These are phyloP conservation scores for Gentiana straminea DNA, from an alignment of 257 asterid species.

Conservation along the genomic window DNA sequence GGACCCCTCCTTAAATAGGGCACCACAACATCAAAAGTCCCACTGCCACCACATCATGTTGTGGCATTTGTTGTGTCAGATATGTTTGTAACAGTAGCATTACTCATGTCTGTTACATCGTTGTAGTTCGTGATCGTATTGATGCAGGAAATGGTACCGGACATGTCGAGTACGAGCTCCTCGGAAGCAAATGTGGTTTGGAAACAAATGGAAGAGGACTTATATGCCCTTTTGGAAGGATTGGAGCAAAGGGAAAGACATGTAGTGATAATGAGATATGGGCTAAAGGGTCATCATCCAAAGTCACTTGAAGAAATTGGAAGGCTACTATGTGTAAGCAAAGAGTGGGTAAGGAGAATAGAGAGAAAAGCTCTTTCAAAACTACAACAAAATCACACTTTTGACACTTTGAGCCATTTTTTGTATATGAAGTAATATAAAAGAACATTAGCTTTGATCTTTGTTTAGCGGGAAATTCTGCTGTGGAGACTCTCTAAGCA, in stretches of 20 bases:
- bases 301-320: constrained; percentile 81
- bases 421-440: constrained; percentile 15
- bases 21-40: no score
- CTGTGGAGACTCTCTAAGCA: no score
- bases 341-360: constrained; percentile 85
- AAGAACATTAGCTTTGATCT: no score
- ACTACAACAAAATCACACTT: constrained; percentile 32
- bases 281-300: constrained; percentile 41
- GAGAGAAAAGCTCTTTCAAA: constrained; percentile 57
- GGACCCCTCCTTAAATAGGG: no score
- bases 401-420: constrained; percentile 38
- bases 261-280: constrained; percentile 63
- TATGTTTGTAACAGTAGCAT: no score
- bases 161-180: constrained; percentile 44
- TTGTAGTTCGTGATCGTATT: background rate
- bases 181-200: constrained; percentile 47
- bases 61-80: no score
- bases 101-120: no score
- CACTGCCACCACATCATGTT: no score
- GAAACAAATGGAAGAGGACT: constrained; percentile 35
- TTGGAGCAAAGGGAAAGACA: constrained; percentile 59
- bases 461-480: no score
- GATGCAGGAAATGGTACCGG: constrained; percentile 53
- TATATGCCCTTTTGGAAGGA: constrained; percentile 41
- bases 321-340: constrained; percentile 53